These are phyloP conservation scores for Jackrogersella multiformis DNA, from an alignment of 495 filamentous ascomycete species.

Conservation along the genomic window DNA sequence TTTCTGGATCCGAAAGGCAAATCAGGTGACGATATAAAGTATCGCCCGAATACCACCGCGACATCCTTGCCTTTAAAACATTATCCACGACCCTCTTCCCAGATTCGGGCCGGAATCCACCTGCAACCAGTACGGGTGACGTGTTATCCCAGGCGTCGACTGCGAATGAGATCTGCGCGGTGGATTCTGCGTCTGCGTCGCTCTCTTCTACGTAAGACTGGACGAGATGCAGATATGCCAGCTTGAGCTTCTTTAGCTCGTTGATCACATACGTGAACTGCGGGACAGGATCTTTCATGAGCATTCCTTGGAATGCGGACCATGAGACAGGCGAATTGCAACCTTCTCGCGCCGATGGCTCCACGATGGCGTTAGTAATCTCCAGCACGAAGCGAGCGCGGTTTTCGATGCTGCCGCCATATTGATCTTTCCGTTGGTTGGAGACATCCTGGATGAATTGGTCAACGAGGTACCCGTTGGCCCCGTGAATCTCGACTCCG, in stretches of 20 bases:
- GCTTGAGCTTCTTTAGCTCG: slow-evolving; percentile 57
- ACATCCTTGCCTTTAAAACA: slow-evolving; percentile 61
- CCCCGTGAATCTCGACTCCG: slow-evolving; percentile 76
- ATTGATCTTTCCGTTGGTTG: slow-evolving; percentile 71
- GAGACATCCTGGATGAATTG: slow-evolving; percentile 71
- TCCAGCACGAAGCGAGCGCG: slow-evolving; percentile 68
- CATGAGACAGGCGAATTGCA: slow-evolving; percentile 69
- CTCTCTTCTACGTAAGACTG: slow-evolving; percentile 52
- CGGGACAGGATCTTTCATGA: slow-evolving; percentile 58
- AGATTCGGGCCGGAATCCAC: slow-evolving; percentile 35
- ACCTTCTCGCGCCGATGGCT: slow-evolving; percentile 69
- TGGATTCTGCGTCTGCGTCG: neutral
- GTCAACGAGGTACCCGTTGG: slow-evolving; percentile 78
- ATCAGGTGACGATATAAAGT: slow-evolving; percentile 74
- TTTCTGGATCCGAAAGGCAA: slow-evolving; percentile 63
- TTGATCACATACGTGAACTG: slow-evolving; percentile 65
- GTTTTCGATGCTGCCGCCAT: slow-evolving; percentile 74
- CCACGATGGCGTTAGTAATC: slow-evolving; percentile 63
- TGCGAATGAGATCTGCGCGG: slow-evolving; percentile 35
- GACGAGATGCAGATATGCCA: slow-evolving; percentile 72
- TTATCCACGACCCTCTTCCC: slow-evolving; percentile 59
- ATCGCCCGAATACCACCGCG: slow-evolving; percentile 63
- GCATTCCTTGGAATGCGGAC: slow-evolving; percentile 69
- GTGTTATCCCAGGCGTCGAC: slow-evolving; percentile 38
- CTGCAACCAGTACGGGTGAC: slow-evolving; percentile 41